Evolutionary conservation across 2,329 filamentous ascomycete species (phyloP).

Genomic region (Aspergillus spinulosporus): DNA sequence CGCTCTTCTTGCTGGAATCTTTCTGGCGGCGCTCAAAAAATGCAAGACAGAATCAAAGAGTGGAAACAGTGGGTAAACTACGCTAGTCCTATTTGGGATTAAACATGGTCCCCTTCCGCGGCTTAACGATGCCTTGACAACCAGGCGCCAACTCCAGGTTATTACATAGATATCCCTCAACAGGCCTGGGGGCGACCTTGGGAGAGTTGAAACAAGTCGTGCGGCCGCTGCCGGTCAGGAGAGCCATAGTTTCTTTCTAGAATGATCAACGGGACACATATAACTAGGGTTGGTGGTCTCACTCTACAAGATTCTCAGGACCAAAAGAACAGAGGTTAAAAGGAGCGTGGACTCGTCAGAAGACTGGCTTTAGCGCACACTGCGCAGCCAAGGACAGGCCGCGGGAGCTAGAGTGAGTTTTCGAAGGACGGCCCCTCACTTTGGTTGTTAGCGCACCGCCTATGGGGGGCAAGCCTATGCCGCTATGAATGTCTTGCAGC

Average conservation of each 20-base stretch:
- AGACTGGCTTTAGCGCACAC: slow-evolving; percentile 18
- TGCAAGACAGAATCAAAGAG: slow-evolving; percentile 16
- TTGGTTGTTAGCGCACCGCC: slow-evolving; percentile 17
- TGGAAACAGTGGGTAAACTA: slow-evolving; percentile 2
- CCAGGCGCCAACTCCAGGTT: slow-evolving; percentile 14
- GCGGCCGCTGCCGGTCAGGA: no score
- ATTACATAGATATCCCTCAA: background rate
- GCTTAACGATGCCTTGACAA: slow-evolving; percentile 15
- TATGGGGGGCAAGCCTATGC: slow-evolving; percentile 2
- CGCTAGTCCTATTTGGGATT: slow-evolving; percentile 18
- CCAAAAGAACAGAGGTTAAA: slow-evolving; percentile 8
- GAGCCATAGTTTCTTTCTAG: no score
- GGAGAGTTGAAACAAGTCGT: no score
- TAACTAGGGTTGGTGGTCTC: background rate
- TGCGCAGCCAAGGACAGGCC: slow-evolving; percentile 8
- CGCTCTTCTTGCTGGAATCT: slow-evolving; percentile 9
- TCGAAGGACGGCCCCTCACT: slow-evolving; percentile 10
- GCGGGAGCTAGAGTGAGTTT: background rate
- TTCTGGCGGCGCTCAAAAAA: slow-evolving; percentile 16
- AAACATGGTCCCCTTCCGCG: background rate
- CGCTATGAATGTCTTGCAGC: slow-evolving; percentile 3
- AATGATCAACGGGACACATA: slow-evolving; percentile 14
- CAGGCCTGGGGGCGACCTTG: no score
- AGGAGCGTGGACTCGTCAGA: slow-evolving; percentile 22
- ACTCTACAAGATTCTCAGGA: no score